A percentile compares a stretch with the other conserved stretches of the same genome.
Evolutionary conservation across 495 filamentous ascomycete species (phyloP).

Genomic region (Penicillium turbatum): DNA sequence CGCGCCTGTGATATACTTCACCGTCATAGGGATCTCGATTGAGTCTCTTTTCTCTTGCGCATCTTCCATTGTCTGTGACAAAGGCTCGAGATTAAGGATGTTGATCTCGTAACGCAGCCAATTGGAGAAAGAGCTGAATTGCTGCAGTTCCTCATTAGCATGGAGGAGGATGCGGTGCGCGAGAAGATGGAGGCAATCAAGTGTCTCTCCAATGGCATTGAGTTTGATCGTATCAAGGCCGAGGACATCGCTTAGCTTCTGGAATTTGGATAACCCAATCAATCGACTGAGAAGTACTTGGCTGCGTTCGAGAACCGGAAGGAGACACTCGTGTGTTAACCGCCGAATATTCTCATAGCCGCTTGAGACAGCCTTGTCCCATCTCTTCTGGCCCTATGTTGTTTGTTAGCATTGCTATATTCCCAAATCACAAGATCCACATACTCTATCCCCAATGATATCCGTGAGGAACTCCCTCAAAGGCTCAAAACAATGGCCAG

Average conservation of each 20-base stretch:
- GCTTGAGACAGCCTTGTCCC: slow-evolving; percentile 78
- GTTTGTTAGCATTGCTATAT: slow-evolving; percentile 15
- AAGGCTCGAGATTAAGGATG: slow-evolving; percentile 42
- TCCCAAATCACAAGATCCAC: slow-evolving; percentile 11
- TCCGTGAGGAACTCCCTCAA: slow-evolving; percentile 88
- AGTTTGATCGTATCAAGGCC: slow-evolving; percentile 58
- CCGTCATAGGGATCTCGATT: slow-evolving; percentile 43
- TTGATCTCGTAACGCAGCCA: slow-evolving; percentile 90
- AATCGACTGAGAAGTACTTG: slow-evolving; percentile 77
- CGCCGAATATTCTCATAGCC: slow-evolving; percentile 74
- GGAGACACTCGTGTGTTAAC: slow-evolving; percentile 77
- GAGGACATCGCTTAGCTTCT: slow-evolving; percentile 60
- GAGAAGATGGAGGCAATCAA: slow-evolving; percentile 68
- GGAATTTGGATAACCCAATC: slow-evolving; percentile 79
- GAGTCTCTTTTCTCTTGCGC: slow-evolving; percentile 42
- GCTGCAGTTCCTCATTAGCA: slow-evolving; percentile 70
- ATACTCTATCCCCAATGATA: slow-evolving; percentile 76
- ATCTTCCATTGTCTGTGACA: slow-evolving; percentile 45
- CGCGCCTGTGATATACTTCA: slow-evolving; percentile 51
- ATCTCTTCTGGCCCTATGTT: slow-evolving; percentile 81
- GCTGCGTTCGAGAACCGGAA: slow-evolving; percentile 82
- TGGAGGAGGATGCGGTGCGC: slow-evolving; percentile 66
- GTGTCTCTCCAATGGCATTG: slow-evolving; percentile 61
- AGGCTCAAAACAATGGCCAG: slow-evolving; percentile 70
- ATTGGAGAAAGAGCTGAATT: slow-evolving; percentile 72